Conservation (phyloP, 768 basidiomycete genomes). For the Tulasnella sp. region DNA sequence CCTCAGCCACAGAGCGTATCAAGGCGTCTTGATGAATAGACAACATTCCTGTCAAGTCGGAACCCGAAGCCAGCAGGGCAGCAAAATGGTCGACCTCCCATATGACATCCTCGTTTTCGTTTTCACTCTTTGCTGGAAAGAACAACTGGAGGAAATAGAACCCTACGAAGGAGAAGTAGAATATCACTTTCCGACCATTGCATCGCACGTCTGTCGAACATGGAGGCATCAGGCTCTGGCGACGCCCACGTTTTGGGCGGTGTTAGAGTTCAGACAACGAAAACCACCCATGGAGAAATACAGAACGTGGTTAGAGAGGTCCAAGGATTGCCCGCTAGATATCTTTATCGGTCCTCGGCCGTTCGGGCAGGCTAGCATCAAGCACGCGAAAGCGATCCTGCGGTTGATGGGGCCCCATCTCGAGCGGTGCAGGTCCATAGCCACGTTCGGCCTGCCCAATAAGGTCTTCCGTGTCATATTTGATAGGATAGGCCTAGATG, state of each 20-base stretch:
- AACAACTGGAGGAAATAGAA: too few relatives aligned
- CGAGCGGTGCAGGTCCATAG: constrained; percentile 39
- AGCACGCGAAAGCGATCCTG: background rate
- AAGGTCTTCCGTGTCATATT: constrained; percentile 50
- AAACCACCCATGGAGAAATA: background rate
- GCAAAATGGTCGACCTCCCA: too few relatives aligned
- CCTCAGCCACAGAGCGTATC: too few relatives aligned
- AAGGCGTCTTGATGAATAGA: too few relatives aligned
- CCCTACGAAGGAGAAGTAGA: too few relatives aligned
- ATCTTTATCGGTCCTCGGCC: background rate
- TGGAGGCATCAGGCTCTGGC: constrained; percentile 36
- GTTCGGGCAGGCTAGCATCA: background rate
- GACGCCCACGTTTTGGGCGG: background rate
- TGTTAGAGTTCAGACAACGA: background rate
- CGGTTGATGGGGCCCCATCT: background rate
- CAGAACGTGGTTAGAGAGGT: background rate
- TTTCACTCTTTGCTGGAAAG: too few relatives aligned
- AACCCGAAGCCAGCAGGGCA: too few relatives aligned
- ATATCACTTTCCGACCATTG: background rate
- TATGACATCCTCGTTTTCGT: too few relatives aligned
- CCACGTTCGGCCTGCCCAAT: background rate
- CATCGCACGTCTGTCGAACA: background rate
- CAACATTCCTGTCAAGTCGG: too few relatives aligned
- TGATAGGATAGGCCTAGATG: constrained; percentile 50
- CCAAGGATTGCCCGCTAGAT: background rate